Evolutionary conservation across 179 eudicot species (phyloP).

Genomic region (Dionaea muscipula): DNA sequence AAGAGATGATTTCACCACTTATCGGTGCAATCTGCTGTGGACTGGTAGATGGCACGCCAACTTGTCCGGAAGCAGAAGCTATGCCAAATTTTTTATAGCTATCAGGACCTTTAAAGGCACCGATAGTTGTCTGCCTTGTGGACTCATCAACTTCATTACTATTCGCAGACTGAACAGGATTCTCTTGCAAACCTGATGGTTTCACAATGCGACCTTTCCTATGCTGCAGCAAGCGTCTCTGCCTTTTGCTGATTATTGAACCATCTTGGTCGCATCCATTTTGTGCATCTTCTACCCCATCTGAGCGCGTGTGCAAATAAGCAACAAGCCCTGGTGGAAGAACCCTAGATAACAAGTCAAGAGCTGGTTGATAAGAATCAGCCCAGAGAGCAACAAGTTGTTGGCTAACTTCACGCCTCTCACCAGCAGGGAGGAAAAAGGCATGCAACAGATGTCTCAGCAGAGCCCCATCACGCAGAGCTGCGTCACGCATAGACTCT

Average conservation of each 20-base stretch:
- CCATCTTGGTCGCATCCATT: constrained; percentile 49
- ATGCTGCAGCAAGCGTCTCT: constrained; percentile 73
- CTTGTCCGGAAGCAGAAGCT: constrained; percentile 28
- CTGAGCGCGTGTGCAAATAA: constrained; percentile 75
- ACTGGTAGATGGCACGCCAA: constrained; percentile 19
- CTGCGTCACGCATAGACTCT: constrained; percentile 98
- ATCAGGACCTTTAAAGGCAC: constrained; percentile 32
- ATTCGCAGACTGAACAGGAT: constrained; percentile 26
- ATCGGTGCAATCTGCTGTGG: constrained; percentile 37
- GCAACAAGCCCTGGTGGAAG: constrained; percentile 99
- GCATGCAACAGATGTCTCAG: constrained; percentile 88
- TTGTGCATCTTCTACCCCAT: constrained; percentile 49
- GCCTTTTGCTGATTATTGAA: constrained; percentile 56
- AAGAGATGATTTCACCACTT: constrained; percentile 25
- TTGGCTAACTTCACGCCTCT: constrained; percentile 86
- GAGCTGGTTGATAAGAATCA: constrained; percentile 98
- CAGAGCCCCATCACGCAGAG: constrained; percentile 95
- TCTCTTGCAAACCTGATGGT: constrained; percentile 39
- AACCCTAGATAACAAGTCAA: constrained; percentile 79
- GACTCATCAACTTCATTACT: constrained; percentile 38
- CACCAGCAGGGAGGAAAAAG: constrained; percentile 80
- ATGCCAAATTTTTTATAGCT: constrained; percentile 22
- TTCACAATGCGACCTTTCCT: constrained; percentile 56
- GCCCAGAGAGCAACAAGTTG: constrained; percentile 99
- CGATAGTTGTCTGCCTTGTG: constrained; percentile 25